Conservation (phyloP, 805 yeast species). For the Teunomyces panamensis region DNA sequence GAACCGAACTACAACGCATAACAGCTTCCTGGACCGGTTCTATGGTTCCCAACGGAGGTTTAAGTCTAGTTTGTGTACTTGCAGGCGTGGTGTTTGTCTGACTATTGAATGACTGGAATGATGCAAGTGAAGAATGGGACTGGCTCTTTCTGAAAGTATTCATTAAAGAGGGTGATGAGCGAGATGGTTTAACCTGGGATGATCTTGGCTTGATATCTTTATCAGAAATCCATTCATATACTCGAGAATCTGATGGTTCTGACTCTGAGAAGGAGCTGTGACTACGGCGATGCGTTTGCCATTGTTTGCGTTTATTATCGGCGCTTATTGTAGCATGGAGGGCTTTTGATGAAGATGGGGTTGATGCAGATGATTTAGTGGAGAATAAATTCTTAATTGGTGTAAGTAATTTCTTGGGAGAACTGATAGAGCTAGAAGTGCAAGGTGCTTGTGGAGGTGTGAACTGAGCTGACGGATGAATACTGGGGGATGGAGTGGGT, state of each 20-base stretch:
- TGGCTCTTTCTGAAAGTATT: constrained; percentile 1
- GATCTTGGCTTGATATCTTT: neutral
- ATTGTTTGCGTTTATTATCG: neutral
- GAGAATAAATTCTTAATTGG: constrained; percentile 26
- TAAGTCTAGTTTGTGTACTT: constrained; percentile 1
- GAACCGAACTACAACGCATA: constrained; percentile 6
- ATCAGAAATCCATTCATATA: neutral
- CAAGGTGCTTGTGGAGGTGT: constrained; percentile 5
- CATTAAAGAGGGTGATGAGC: constrained; percentile 3
- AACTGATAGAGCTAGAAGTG: constrained; percentile 7
- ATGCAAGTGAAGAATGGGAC: constrained; percentile 7
- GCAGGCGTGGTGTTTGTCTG: neutral
- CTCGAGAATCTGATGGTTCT: neutral
- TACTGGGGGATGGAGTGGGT: constrained; percentile 4
- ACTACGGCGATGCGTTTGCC: constrained; percentile 8
- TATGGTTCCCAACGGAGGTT: constrained; percentile 4
- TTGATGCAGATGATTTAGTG: constrained; percentile 9
- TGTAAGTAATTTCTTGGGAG: constrained; percentile 26
- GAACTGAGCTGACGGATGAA: constrained; percentile 6
- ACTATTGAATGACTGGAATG: constrained; percentile 3
- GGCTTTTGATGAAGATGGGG: constrained; percentile 6
- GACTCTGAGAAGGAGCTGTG: constrained; percentile 8
- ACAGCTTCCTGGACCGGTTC: constrained; percentile 1
- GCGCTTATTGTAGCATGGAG: constrained; percentile 4
- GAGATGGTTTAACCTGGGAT: neutral